Evolutionary conservation across 2,329 filamentous ascomycete genomes (phyloP), one percentile per base, ranked within the genome.

Genomic region (Aspergillus bombycis): DNA sequence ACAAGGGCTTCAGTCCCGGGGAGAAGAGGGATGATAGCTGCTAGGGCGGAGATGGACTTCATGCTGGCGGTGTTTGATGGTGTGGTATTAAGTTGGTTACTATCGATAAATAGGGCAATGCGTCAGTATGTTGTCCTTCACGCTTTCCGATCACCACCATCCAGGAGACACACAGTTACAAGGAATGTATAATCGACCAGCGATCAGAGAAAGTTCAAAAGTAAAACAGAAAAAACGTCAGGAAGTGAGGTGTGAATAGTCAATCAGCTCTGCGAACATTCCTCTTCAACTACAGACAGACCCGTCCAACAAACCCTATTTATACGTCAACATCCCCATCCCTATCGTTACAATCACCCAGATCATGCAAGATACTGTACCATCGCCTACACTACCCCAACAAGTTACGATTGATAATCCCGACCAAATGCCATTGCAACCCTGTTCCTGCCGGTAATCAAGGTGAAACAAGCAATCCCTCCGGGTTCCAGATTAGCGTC

Each of bases 1-100:
- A 69, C 68, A 0, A 67, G 60, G 62, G 66, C 63, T 7, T 50
- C 26, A 16, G 65, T 46, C 9, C 66, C 52, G 28, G 61, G 53
- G 36, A 67, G 60, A 34, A 64, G 57, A 38, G 60, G 34, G 4
- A 58, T 21, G 43, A 68, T 28, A 5, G 64, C 58, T 23, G 64
- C 48, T 10, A 68, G 58, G 48, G 67, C 23, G 4, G 46, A 28
- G 46, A 50, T 62, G 9, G 53, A 21, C 36, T 65, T 67, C 65
- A 66, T 67, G 23, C n/a, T 71, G 66, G 8, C 56, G 14, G 21
- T 19, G 14, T 28, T 28, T 11, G 12, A 9, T 30, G 26, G 26
- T 50, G 3, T 14, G 0, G 19, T 28, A 28, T 30, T 28, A 26
- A 9, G 8, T 30, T 19, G 23, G 30, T 5, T 14, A 19, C 23